Conservation (phyloP, 1,284 basidiomycete species). For the Cryptococcus hybrid region DNA sequence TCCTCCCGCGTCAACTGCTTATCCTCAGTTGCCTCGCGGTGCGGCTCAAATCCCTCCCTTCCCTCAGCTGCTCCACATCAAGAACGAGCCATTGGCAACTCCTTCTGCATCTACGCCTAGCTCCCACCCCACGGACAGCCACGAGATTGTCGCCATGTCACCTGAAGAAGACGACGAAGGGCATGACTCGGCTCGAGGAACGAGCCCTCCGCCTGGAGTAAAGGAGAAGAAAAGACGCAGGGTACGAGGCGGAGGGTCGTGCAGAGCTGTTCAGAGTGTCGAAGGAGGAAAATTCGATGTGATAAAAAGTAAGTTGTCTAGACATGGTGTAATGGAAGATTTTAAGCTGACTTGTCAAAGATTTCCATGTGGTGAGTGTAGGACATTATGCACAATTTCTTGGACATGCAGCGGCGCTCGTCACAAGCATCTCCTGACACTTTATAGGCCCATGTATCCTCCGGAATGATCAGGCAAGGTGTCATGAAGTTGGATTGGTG, state of each 20-base stretch:
- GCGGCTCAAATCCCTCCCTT: slow-evolving; percentile 35
- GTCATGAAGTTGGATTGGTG: slow-evolving; percentile 50
- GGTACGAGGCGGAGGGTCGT: slow-evolving; percentile 47
- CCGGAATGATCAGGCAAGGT: slow-evolving; percentile 46
- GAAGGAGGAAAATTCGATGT: slow-evolving; percentile 50
- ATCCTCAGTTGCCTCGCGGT: slow-evolving; percentile 23
- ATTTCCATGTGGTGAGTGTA: slow-evolving; percentile 32
- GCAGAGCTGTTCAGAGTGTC: slow-evolving; percentile 51
- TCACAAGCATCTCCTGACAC: not conserved
- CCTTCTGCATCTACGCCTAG: not conserved
- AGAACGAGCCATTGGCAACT: slow-evolving; percentile 19
- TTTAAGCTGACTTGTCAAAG: slow-evolving; percentile 10
- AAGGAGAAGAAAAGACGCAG: slow-evolving; percentile 40
- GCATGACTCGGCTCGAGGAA: slow-evolving; percentile 5
- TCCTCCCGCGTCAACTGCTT: slow-evolving; percentile 30
- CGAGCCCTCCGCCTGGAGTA: slow-evolving; percentile 1
- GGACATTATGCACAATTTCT: not conserved
- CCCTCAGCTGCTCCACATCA: slow-evolving; percentile 34
- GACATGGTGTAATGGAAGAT: not conserved
- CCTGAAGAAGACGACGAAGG: slow-evolving; percentile 26
- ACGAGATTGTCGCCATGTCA: slow-evolving; percentile 14
- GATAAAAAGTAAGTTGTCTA: slow-evolving; percentile 46
- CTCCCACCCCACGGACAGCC: slow-evolving; percentile 3
- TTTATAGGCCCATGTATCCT: slow-evolving; percentile 44
- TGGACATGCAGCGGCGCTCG: not conserved